Conservation (phyloP, 2,329 filamentous ascomycete species). For the Metarhizium humberi region DNA sequence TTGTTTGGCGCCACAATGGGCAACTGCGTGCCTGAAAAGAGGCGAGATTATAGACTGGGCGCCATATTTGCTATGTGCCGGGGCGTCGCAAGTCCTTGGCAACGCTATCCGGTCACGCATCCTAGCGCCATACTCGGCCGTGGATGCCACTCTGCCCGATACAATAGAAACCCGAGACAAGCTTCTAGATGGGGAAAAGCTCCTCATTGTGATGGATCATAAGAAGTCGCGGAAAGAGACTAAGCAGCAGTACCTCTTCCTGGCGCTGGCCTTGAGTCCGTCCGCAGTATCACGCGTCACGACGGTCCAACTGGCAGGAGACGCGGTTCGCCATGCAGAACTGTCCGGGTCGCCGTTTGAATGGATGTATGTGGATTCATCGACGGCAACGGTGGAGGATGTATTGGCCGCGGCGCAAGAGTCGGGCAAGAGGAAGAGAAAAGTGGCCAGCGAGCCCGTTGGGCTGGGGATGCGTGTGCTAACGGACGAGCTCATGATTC, state of each 20-base stretch:
- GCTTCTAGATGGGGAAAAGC: conserved; percentile 53
- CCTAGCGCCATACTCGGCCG: conserved; percentile 51
- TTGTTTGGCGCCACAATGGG: conserved; percentile 75
- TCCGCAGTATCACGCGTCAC: conserved; percentile 52
- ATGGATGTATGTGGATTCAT: conserved; percentile 72
- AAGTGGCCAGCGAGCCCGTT: conserved; percentile 19
- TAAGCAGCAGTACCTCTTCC: conserved; percentile 67
- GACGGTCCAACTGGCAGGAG: conserved; percentile 56
- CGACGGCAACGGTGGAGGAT: conserved; percentile 41
- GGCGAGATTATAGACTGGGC: conserved; percentile 61
- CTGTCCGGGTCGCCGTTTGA: conserved; percentile 46
- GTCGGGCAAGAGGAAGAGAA: conserved; percentile 31
- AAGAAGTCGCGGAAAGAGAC: conserved; percentile 52
- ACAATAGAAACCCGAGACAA: conserved; percentile 52
- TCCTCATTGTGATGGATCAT: conserved; percentile 58
- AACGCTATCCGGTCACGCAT: conserved; percentile 69
- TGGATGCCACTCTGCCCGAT: conserved; percentile 43
- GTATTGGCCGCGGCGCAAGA: conserved; percentile 29
- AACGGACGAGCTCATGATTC: conserved; percentile 79
- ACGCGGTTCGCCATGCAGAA: conserved; percentile 43
- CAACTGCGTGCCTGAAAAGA: conserved; percentile 59
- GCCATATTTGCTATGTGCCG: conserved; percentile 77
- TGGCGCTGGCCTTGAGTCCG: conserved; percentile 71
- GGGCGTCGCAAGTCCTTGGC: conserved; percentile 66
- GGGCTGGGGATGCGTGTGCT: conserved; percentile 55